Percentiles rank a stretch among this genome's conserved stretches.
These are phyloP conservation scores for Coniochaeta sp. DNA, from an alignment of 2,329 filamentous ascomycete genomes.

Conservation along the genomic window DNA sequence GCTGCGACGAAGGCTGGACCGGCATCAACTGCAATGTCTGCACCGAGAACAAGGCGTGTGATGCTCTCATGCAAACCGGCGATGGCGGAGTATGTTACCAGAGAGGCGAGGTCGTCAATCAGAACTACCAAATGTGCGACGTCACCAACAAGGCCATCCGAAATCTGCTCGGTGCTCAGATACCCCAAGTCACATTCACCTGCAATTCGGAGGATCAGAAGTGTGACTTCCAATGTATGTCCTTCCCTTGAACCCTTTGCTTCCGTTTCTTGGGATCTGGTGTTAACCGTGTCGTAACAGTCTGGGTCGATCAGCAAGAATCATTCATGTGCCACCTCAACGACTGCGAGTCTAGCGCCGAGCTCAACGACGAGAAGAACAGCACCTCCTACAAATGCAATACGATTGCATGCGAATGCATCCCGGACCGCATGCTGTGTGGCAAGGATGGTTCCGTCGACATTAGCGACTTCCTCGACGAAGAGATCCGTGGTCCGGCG, in stretches of 20 bases:
- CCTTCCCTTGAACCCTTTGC: neutral
- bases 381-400: constrained; percentile 79
- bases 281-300: constrained; percentile 31
- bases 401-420: constrained; percentile 78
- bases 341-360: constrained; percentile 66
- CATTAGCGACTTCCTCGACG: constrained; percentile 77
- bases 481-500: constrained; percentile 81
- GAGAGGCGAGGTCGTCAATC: constrained; percentile 80
- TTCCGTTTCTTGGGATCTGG: neutral
- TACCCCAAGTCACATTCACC: constrained; percentile 90
- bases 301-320: constrained; percentile 91
- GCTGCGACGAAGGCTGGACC: constrained; percentile 88
- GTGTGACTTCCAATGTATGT: constrained; percentile 91
- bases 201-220: constrained; percentile 67
- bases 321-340: constrained; percentile 94
- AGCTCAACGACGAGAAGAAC: constrained; percentile 65
- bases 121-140: constrained; percentile 97
- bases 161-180: constrained; percentile 73
- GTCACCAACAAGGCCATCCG: constrained; percentile 95
- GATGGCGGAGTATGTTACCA: constrained; percentile 87
- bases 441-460: constrained; percentile 88
- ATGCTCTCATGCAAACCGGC: constrained; percentile 76
- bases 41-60: constrained; percentile 72
- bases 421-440: constrained; percentile 88
- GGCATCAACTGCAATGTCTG: constrained; percentile 99